Base-by-base conservation (phyloP, 176 grass and related monocot species). In the Miscanthus lutarioriparius region DNA sequence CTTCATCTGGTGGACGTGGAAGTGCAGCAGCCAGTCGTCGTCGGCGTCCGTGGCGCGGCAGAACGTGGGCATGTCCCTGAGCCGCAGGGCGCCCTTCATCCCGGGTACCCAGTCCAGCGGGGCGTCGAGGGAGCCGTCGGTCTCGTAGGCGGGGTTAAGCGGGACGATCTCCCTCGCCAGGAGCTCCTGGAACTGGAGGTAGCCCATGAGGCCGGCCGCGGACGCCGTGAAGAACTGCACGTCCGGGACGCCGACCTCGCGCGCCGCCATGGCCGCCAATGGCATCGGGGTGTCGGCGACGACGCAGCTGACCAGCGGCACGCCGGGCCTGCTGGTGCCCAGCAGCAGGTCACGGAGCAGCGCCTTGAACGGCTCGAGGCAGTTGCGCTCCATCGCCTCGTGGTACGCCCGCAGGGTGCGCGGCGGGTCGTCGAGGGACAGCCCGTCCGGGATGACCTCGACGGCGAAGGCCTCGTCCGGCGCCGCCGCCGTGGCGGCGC, bases 151-250 rank as follows among this genome's bases (percentile, higher is more conserved):
- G 10, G 37, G 10, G 22, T 54, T 65, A 5, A 91, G 66, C 17
- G 89, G 89, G 28, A 88, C 22, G n/a, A 86, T 10, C 0, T 74
- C 79, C 40, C 79, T 44, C 0, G 51, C 22, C 10, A 89, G 0
- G 76, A 92, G 86, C 67, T 89, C 77, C 1, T 15, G 15, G 35
- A 48, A 92, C 68, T 79, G 20, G 32, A 82, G 70, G 64, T 89
- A 58, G 1, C 83, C 67, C 59, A 83, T 54, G 8, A 92, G 81
- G 0, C 83, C 83, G 25, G 74, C 68, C 3, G 86, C 86, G 0
- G 86, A 88, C 7, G 90, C 90, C n/a, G 79, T 92, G 76, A 83
- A 89, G 76, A 92, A 89, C 67, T 74, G 71, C 25, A 22, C 78
- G 26, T 92, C 86, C 0, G 81, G 85, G 0, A 92, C 8, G 54